Base-by-base conservation (phyloP, 2,329 filamentous ascomycete species). In the Ilyonectria sp. region DNA sequence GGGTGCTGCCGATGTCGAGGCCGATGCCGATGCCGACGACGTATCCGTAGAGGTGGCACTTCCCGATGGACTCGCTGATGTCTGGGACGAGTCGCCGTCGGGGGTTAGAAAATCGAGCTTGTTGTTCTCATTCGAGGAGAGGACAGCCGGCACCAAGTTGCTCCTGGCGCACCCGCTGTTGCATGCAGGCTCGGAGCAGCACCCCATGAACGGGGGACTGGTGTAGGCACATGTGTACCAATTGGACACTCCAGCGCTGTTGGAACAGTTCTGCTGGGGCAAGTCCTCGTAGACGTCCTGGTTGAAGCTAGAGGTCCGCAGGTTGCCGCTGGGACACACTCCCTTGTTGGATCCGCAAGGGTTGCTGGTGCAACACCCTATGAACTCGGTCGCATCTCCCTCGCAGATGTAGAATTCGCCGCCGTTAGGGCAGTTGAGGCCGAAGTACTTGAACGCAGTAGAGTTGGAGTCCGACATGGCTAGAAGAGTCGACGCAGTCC, bases 351-450 rank as follows among this genome's bases (percentile, higher is more conserved):
- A 65, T 26, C 26, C 26, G 71, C 79, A 82, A 2, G 82, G 81
- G 58, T 84, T 70, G 37, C 72, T 71, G 40, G 74, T 72, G 71
- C 83, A 85, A 71, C 83, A 85, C 8, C 82, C 83, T 37, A 85
- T 47, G 63, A 84, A 85, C 63, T 79, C 75, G 5, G 67, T 58
- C 21, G 55, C 60, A 29, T 76, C 75, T 17, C 74, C 74, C 13
- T 75, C 65, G 71, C 82, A 83, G 64, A 82, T 75, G 75, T 84
- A 83, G 47, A 82, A 82, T 5, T 64, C 57, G 52, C 81, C 80
- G 21, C 76, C 77, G 6, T 65, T 60, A 3, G 78, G 76, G 67
- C 82, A 84, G 26, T 71, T 68, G 2, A 82, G 66, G 40, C 76
- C 79, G 26, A 79, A 70, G 29, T 66, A 44, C n/a, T 60, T 15